Base-by-base conservation (phyloP, 345 rosid genomes). In the Eucalyptus curtisii region DNA sequence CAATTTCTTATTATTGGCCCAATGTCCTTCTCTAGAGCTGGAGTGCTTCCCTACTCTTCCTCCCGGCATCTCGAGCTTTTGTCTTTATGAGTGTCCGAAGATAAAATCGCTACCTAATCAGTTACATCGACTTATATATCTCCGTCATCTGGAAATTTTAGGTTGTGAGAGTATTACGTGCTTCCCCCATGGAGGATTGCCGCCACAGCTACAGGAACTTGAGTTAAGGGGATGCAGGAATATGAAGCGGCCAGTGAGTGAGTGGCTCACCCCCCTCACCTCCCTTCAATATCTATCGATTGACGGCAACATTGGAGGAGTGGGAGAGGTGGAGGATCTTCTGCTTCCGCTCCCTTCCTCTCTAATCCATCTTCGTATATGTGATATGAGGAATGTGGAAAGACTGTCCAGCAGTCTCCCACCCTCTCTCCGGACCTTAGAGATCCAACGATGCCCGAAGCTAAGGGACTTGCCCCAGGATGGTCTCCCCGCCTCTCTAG, bases 231-330 rank as follows among this genome's bases (percentile, higher is more conserved):
- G 66, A 59, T 59, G 66, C 66, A 59, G 30, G 66, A 59, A 59
- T 25, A 27, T 59, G 66, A 59, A 59, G 66, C 15, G 0, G n/a
- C 4, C 15, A 0, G 7, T 59, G 31, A 59, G 4, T 1, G 31
- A 59, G 66, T 59, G 66, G 31, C 66, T 59, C 3, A 59, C 66
- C 4, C 31, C 66, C 31, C 66, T 59, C 15, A 25, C 66, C 66
- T 59, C 66, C 31, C 66, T 59, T 59, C 66, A 59, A 59, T 59
- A 59, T 59, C 13, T 59, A n/a, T 59, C 66, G 1, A 59, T 27
- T 59, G 66, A 59, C 15, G 31, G 14, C 7, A 27, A 31, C 14
- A 3, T 3, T 59, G 66, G 66, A 59, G 66, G 66, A 59, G n/a
- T 59, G 66, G 66, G 31, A 59, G 66, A 59, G 31, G 31, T 25